A percentile compares a stretch with the other conserved stretches of the same genome.
phyloP scores from a whole-genome alignment of 768 basidiomycete species.

The Pisolithus orientalis region DNA sequence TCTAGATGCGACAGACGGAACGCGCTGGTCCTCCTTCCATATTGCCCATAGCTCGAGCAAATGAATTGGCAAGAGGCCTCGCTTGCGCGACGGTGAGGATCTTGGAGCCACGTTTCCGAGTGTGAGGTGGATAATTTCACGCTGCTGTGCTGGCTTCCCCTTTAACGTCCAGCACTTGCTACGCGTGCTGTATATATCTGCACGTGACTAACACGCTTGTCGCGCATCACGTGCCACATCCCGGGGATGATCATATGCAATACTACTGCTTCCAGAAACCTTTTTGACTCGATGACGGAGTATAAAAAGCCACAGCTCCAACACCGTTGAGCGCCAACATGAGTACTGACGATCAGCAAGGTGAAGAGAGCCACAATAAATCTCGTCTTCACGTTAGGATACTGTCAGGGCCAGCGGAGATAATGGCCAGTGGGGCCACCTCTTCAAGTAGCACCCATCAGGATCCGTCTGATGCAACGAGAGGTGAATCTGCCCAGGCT shows the following conservation, averaged over 20 bases:
- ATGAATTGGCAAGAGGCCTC: too few species aligned
- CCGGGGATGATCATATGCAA: too few species aligned
- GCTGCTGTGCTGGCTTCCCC: too few species aligned
- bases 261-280: too few species aligned
- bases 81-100: too few species aligned
- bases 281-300: too few species aligned
- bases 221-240: too few species aligned
- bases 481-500: neutral
- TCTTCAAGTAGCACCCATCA: neutral
- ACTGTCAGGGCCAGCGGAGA: neutral
- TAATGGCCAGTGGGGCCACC: neutral
- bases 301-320: neutral
- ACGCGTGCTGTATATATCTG: too few species aligned
- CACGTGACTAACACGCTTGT: too few species aligned
- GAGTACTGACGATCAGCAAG: neutral
- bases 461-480: neutral
- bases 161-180: too few species aligned
- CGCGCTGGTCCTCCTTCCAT: constrained; percentile 22
- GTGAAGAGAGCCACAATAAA: neutral
- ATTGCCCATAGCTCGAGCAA: constrained; percentile 24
- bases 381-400: constrained; percentile 8
- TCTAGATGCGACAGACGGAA: constrained; percentile 23
- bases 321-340: neutral
- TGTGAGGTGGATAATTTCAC: too few species aligned
- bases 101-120: too few species aligned